These are phyloP conservation scores for Pseudevernia furfuracea DNA, from an alignment of 495 filamentous ascomycete genomes.

Conservation along the genomic window DNA sequence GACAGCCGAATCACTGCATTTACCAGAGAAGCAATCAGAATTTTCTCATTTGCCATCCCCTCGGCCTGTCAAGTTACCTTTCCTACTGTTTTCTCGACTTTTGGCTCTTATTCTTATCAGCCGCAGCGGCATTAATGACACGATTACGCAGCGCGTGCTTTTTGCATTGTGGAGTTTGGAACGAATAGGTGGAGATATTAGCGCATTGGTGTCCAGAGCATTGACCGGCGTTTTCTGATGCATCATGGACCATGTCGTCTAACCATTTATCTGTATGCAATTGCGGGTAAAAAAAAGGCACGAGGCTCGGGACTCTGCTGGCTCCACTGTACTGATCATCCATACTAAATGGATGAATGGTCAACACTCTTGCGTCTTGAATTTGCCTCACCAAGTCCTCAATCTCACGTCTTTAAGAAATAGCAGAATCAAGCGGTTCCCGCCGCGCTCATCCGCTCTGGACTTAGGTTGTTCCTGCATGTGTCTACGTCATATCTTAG, in stretches of 20 bases:
- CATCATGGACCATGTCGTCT: not conserved
- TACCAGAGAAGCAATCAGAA: not conserved
- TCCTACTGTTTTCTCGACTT: not conserved
- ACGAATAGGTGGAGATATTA: not conserved
- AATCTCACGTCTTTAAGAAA: not conserved
- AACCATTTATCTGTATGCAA: not conserved
- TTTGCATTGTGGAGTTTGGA: constrained; percentile 10
- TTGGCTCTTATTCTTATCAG: not conserved
- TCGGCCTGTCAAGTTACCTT: not conserved
- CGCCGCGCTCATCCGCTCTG: not conserved
- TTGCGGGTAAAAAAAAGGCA: not conserved
- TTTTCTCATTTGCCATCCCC: not conserved
- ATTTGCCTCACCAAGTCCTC: not conserved
- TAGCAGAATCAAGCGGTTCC: not conserved
- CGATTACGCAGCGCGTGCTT: constrained; percentile 15
- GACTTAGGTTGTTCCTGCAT: not conserved
- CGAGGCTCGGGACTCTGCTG: not conserved
- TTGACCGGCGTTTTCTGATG: not conserved
- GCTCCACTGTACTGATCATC: not conserved
- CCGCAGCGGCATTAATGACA: constrained; percentile 7
- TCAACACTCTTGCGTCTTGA: not conserved
- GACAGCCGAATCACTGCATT: not conserved
- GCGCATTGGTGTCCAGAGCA: constrained; percentile 1
- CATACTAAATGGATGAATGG: not conserved
- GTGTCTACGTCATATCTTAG: not conserved